Base-by-base conservation (phyloP, 305 asterid genomes). In the Rubia tinctorum region DNA sequence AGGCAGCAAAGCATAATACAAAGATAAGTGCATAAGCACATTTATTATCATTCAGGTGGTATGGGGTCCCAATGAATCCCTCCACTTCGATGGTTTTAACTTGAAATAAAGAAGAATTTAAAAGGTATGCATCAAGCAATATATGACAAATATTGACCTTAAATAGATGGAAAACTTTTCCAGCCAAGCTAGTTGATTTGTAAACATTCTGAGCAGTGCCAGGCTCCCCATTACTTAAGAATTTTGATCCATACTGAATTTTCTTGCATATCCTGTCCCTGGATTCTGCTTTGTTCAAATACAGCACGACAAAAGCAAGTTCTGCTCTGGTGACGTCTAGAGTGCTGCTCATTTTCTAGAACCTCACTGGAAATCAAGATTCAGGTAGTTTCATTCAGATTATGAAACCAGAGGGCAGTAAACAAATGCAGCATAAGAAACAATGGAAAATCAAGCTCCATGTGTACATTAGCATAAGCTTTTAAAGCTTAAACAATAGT, bases 201-300 rank as follows among this genome's bases (percentile, higher is more conserved):
- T 95, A 98, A 53, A 95, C 97, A 79, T 89, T 86, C 78, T 90
- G 98, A 8, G 98, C 98, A 2, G 90, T 88, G 7, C 99, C 98
- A 39, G 96, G 89, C 85, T 91, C 88, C 51, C 96, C 97, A 78
- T 91, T 88, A 82, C 97, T 90, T 82, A 93, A 78, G 86, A 87
- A 91, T 77, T 90, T 93, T 0, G 98, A 93, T 75, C 96, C 98
- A 71, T 91, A 91, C 74, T 93, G 97, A 79, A 93, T 93, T 34
- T 97, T 90, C 92, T 97, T 88, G 88, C 97, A 93, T 80, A 93
- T 88, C 90, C 91, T 93, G 75, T 93, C 98, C 85, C 97, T 90
- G 64, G 97, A 91, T 77, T 93, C 98, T 60, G 97, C 96, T 84
- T 93, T 93, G 88, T 88, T 87, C 74, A 93, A 83, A 80, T 93